phyloP scores from a whole-genome alignment of 2,329 filamentous ascomycete species.

The Ilyonectria destructans region DNA sequence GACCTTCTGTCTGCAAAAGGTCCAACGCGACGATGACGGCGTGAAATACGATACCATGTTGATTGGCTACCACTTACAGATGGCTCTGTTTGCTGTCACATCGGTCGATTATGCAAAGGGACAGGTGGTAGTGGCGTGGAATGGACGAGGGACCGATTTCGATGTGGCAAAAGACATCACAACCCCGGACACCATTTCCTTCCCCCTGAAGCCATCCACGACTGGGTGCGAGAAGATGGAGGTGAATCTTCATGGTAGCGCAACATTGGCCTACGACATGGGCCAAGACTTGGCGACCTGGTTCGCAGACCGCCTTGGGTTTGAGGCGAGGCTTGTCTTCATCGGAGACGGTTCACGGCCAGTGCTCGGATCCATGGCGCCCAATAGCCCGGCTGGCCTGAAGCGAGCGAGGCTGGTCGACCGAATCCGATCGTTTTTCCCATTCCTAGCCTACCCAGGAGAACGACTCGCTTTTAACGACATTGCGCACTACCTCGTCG shows the following conservation, averaged over 20 bases:
- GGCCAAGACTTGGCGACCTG: slow-evolving; percentile 38
- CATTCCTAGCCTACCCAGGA: slow-evolving; percentile 23
- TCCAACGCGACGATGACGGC: slow-evolving; percentile 18
- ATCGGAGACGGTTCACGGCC: slow-evolving; percentile 44
- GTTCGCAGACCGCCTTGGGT: slow-evolving; percentile 41
- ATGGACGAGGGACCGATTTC: slow-evolving; percentile 24
- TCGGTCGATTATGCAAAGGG: slow-evolving; percentile 30
- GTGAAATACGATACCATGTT: slow-evolving; percentile 43
- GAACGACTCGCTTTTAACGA: slow-evolving; percentile 42
- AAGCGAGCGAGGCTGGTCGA: slow-evolving; percentile 23
- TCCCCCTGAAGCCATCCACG: slow-evolving; percentile 34
- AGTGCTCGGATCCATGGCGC: slow-evolving; percentile 43
- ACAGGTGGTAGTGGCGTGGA: slow-evolving; percentile 30
- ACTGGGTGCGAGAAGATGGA: slow-evolving; percentile 9
- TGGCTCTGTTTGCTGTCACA: slow-evolving; percentile 36
- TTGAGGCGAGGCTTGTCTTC: slow-evolving; percentile 38
- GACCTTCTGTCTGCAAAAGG: slow-evolving; percentile 44
- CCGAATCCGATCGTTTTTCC: slow-evolving; percentile 18
- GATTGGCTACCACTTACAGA: slow-evolving; percentile 41
- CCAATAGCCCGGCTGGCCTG: slow-evolving; percentile 41
- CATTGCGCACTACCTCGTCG: slow-evolving; percentile 44
- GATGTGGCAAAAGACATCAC: slow-evolving; percentile 9
- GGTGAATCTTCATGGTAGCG: slow-evolving; percentile 38
- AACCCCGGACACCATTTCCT: slow-evolving; percentile 12
- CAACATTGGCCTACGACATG: slow-evolving; percentile 42